Percentiles rank a stretch among this genome's conserved stretches.
Evolutionary conservation across 2,329 filamentous ascomycete genomes (phyloP).

Genomic region (Alternaria incomplexa): DNA sequence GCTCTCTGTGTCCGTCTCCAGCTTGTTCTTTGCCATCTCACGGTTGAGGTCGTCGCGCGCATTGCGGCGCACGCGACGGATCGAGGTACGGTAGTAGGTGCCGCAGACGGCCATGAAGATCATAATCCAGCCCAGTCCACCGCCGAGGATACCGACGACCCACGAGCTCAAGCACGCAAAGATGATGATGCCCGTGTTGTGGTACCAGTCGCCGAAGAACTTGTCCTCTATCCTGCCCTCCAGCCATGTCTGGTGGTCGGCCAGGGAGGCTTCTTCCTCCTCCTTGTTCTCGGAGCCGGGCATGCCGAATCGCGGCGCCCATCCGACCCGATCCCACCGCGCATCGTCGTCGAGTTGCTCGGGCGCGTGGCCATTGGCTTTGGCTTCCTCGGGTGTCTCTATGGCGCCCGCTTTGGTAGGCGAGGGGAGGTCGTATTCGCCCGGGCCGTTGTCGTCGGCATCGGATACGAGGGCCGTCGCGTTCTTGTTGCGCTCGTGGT

Average conservation of each 20-base stretch:
- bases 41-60: conserved; percentile 93
- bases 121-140: conserved; percentile 90
- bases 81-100: conserved; percentile 95
- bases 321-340: conserved; percentile 69
- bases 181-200: conserved; percentile 91
- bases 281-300: conserved; percentile 57
- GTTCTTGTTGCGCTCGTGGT: conserved; percentile 66
- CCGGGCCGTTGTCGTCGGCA: conserved; percentile 53
- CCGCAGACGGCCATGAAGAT: conserved; percentile 90
- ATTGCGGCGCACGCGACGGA: conserved; percentile 91
- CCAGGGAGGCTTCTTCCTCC: conserved; percentile 68
- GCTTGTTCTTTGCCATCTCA: conserved; percentile 82
- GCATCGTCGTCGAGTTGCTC: conserved; percentile 61
- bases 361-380: conserved; percentile 59
- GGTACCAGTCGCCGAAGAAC: conserved; percentile 97
- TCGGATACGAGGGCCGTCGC: conserved; percentile 79
- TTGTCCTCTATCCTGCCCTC: conserved; percentile 86
- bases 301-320: conserved; percentile 82
- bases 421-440: conserved; percentile 78
- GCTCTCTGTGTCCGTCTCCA: conserved; percentile 90
- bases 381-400: conserved; percentile 56
- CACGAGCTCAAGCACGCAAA: conserved; percentile 92
- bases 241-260: conserved; percentile 87
- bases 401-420: conserved; percentile 74
- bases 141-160: conserved; percentile 86